phyloP scores from a whole-genome alignment of 1,284 basidiomycete genomes.

The Fomes fomentarius region DNA sequence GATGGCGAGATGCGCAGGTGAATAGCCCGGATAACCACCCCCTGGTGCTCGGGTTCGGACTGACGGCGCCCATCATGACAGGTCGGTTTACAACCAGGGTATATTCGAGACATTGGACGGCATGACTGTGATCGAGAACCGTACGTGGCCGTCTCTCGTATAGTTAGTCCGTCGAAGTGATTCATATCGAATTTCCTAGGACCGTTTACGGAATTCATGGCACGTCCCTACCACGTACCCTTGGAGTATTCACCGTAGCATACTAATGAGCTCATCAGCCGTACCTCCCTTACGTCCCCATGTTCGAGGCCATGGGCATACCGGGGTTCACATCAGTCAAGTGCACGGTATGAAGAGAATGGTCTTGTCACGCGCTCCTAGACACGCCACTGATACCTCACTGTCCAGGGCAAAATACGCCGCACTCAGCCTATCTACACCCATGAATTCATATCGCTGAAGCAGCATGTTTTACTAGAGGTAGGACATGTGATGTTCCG shows the following conservation, averaged over 20 bases:
- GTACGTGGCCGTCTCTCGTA: conserved; percentile 39
- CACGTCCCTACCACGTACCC: not conserved
- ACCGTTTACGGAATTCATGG: conserved; percentile 16
- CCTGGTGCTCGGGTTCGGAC: not conserved
- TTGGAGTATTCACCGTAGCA: not conserved
- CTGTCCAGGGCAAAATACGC: conserved; percentile 63
- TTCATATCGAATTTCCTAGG: not conserved
- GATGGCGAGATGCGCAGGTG: conserved; percentile 50
- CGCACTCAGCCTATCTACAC: conserved; percentile 63
- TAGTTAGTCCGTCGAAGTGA: conserved; percentile 3
- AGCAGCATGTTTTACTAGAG: conserved; percentile 54
- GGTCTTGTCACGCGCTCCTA: too few relatives aligned
- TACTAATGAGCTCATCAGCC: conserved; percentile 31
- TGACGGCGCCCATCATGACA: conserved; percentile 26
- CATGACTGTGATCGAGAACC: conserved; percentile 54
- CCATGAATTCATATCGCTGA: conserved; percentile 62
- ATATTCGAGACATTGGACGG: conserved; percentile 66
- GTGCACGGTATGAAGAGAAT: too few relatives aligned
- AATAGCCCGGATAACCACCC: not conserved
- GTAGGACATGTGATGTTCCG: conserved; percentile 31
- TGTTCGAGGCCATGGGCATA: conserved; percentile 46
- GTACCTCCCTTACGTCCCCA: conserved; percentile 50
- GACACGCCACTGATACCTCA: too few relatives aligned
- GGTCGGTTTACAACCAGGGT: conserved; percentile 56
- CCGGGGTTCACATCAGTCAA: conserved; percentile 48